Conservation (phyloP, 257 asterid genomes). For the Solanum habrochaites region DNA sequence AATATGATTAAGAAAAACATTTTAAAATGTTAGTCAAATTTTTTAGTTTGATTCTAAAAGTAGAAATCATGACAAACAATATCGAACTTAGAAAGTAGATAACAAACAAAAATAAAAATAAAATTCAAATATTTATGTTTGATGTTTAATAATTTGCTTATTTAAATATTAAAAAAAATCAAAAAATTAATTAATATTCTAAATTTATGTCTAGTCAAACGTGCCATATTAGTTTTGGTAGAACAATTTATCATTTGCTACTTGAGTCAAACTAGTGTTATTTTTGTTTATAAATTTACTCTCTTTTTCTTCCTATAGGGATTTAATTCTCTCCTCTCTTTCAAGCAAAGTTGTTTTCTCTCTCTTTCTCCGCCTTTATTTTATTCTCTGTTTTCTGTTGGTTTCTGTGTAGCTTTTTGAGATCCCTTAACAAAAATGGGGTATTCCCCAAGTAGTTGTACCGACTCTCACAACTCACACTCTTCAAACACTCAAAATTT, state of each 20-base stretch:
- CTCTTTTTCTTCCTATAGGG: constrained; percentile 17
- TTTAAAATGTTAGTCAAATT: no score
- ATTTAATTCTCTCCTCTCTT: constrained; percentile 24
- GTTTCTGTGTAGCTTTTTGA: constrained; percentile 28
- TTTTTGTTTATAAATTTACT: constrained; percentile 6
- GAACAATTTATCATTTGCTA: not conserved
- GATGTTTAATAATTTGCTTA: no score
- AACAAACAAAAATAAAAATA: no score
- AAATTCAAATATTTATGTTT: no score
- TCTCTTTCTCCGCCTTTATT: constrained; percentile 15
- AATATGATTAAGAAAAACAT: no score
- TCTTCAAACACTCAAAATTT: constrained; percentile 24
- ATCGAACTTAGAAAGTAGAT: accelerated
- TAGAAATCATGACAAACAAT: no score
- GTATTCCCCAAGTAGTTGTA: constrained; percentile 28
- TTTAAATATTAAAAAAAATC: no score
- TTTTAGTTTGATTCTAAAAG: no score
- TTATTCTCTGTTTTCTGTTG: constrained; percentile 8
- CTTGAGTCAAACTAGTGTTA: not conserved
- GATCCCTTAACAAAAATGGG: constrained; percentile 41
- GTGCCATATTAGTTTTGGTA: not conserved
- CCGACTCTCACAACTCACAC: constrained; percentile 6
- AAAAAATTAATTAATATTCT: not conserved
- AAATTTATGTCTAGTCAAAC: not conserved
- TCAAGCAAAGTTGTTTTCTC: constrained; percentile 50